Conservation (phyloP, 345 rosid genomes). For the Gossypium bickii region DNA sequence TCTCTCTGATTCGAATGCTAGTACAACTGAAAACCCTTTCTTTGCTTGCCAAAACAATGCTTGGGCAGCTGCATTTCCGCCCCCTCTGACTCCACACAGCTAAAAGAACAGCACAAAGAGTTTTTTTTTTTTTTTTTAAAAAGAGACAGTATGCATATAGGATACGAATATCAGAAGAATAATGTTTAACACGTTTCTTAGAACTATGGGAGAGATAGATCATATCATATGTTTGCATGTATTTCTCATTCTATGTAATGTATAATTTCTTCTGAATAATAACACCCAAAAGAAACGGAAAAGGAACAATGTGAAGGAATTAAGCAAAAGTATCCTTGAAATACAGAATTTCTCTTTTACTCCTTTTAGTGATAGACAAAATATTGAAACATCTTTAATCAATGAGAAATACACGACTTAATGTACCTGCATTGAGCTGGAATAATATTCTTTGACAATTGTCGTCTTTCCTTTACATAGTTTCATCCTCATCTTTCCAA, state of each 20-base stretch:
- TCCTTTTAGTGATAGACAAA: background rate
- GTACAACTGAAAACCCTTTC: constrained; percentile 61
- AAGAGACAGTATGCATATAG: background rate
- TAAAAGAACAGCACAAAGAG: constrained; percentile 25
- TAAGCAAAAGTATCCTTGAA: background rate
- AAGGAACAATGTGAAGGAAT: background rate
- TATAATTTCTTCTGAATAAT: background rate
- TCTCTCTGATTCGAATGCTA: constrained; percentile 88
- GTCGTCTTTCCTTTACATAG: constrained; percentile 71
- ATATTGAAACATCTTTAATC: background rate
- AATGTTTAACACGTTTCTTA: background rate
- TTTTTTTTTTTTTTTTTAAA: background rate
- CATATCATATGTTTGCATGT: background rate
- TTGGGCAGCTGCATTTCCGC: constrained; percentile 93
- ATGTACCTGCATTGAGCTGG: constrained; percentile 74
- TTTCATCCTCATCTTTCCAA: constrained; percentile 95
- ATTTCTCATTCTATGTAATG: background rate
- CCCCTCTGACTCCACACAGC: constrained; percentile 99
- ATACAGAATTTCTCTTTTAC: background rate
- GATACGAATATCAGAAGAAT: background rate
- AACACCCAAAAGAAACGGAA: background rate
- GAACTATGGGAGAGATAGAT: background rate
- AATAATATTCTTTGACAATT: constrained; percentile 79
- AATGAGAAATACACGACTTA: background rate
- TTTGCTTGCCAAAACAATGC: constrained; percentile 90